phyloP scores from a whole-genome alignment of 2,329 filamentous ascomycete species.

The Talaromyces islandicus region DNA sequence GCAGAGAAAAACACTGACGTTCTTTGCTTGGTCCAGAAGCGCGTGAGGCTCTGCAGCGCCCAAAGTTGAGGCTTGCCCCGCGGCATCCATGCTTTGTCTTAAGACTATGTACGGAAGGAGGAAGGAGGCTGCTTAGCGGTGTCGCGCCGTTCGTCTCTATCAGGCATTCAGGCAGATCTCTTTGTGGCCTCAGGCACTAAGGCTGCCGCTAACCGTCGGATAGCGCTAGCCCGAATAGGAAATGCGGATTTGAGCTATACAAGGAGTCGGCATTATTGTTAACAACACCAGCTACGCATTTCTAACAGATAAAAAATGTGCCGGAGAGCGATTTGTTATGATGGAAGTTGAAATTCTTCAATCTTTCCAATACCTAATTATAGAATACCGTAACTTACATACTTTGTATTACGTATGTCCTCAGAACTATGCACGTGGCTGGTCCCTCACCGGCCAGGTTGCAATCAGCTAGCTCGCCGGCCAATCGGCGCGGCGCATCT shows the following conservation, averaged over 20 bases:
- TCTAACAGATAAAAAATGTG: background rate
- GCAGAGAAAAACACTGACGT: conserved; percentile 14
- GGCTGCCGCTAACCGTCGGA: conserved; percentile 13
- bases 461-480: conserved; percentile 2
- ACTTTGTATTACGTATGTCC: background rate
- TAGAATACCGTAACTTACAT: too few relatives aligned
- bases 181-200: background rate
- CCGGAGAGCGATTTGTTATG: background rate
- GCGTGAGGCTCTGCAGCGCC: conserved; percentile 19
- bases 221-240: conserved; percentile 13
- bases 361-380: background rate
- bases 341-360: background rate
- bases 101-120: conserved; percentile 14
- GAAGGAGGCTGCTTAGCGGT: conserved; percentile 7
- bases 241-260: conserved; percentile 1
- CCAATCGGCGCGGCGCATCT: conserved; percentile 6
- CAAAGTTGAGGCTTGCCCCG: conserved; percentile 20
- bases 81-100: conserved; percentile 16
- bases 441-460: background rate
- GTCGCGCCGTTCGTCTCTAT: background rate
- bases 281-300: background rate
- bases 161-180: background rate
- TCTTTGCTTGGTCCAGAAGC: conserved; percentile 24
- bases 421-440: background rate
- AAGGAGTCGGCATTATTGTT: background rate